These are phyloP conservation scores for Glycine soja DNA, from an alignment of 306 rosid genomes.

Conservation along the genomic window DNA sequence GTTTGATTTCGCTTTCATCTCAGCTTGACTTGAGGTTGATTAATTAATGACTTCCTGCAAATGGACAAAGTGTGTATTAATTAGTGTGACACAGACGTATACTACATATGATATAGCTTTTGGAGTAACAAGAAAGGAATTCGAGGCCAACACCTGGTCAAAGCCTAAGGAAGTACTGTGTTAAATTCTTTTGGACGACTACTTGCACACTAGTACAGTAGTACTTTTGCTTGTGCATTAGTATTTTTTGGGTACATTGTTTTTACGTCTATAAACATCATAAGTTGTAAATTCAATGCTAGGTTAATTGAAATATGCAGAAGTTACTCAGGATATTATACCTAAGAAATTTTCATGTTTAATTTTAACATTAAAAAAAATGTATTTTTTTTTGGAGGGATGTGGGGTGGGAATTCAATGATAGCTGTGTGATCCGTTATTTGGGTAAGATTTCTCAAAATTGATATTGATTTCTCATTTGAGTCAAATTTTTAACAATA, in stretches of 20 bases:
- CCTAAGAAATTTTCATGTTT: too few relatives aligned
- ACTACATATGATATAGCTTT: neutral
- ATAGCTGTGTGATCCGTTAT: too few relatives aligned
- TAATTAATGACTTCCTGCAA: constrained; percentile 30
- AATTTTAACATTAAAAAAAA: too few relatives aligned
- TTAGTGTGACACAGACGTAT: neutral
- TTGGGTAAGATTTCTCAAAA: too few relatives aligned
- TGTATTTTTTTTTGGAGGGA: too few relatives aligned
- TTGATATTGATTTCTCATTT: too few relatives aligned
- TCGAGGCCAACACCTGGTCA: neutral
- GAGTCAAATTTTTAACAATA: neutral
- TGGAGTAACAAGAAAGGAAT: constrained; percentile 1
- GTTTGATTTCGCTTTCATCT: constrained; percentile 63
- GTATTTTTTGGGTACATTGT: neutral
- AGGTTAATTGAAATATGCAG: neutral
- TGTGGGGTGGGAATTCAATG: too few relatives aligned
- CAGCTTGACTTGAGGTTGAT: constrained; percentile 51
- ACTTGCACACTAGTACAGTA: neutral
- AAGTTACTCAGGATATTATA: neutral
- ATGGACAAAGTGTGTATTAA: constrained; percentile 30
- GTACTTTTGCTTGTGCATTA: neutral
- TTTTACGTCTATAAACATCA: neutral
- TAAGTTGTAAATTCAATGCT: neutral
- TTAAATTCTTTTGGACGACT: constrained; percentile 10
- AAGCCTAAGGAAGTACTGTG: neutral